Evolutionary conservation across 2,329 filamentous ascomycete genomes (phyloP).

Genomic region (Phyllosticta capitalensis): DNA sequence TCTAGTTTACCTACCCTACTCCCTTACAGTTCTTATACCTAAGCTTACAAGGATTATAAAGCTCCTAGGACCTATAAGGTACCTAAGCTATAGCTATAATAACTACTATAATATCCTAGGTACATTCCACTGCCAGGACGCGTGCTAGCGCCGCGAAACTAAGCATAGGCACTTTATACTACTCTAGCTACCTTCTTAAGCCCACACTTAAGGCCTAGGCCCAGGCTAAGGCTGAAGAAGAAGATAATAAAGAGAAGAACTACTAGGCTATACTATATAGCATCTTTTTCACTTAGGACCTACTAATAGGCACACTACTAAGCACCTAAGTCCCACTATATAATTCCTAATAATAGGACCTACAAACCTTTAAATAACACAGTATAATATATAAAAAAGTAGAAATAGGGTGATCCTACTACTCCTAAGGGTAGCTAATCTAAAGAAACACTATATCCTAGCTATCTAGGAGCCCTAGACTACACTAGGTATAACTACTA

Average conservation of each 20-base stretch:
- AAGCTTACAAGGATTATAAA: not conserved
- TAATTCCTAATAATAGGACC: not conserved
- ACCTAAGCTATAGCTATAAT: too few relatives aligned
- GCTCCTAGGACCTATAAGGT: not conserved
- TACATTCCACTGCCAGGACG: too few relatives aligned
- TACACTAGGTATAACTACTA: not conserved
- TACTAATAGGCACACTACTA: too few relatives aligned
- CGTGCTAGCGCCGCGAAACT: too few relatives aligned
- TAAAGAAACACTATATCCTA: not conserved
- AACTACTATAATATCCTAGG: too few relatives aligned
- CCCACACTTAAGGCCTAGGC: too few relatives aligned
- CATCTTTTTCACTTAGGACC: too few relatives aligned
- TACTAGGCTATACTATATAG: not conserved
- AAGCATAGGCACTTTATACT: too few relatives aligned
- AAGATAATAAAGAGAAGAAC: not conserved
- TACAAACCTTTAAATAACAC: not conserved
- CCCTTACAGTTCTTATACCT: not conserved
- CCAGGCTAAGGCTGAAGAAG: not conserved
- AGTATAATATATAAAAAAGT: not conserved
- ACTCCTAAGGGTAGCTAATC: not conserved
- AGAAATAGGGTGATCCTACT: not conserved
- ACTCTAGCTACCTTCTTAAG: too few relatives aligned
- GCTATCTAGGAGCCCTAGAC: not conserved
- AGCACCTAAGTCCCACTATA: too few relatives aligned
- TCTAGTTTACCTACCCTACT: not conserved